These are phyloP conservation scores for Peronospora belbahrii DNA, from an alignment of 352 stramenopile species.

Conservation along the genomic window DNA sequence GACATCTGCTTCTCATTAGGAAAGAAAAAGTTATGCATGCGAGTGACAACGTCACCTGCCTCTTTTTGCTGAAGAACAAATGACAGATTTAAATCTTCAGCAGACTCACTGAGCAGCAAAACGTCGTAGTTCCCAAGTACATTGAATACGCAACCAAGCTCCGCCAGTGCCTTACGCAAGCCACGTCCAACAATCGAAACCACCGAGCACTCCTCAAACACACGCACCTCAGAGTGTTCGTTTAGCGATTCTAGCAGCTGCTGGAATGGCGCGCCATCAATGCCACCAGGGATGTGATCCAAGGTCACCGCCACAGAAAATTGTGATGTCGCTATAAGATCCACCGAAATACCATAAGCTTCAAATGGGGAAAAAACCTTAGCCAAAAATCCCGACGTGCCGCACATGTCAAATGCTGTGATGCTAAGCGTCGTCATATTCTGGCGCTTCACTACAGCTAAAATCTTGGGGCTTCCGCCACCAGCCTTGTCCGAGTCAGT, in stretches of 20 bases:
- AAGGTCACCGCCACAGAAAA: slow-evolving; percentile 86
- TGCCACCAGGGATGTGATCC: slow-evolving; percentile 78
- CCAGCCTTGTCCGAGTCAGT: slow-evolving; percentile 20
- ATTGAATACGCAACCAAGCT: slow-evolving; percentile 80
- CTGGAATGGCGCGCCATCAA: slow-evolving; percentile 61
- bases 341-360: slow-evolving; percentile 77
- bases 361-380: slow-evolving; percentile 85
- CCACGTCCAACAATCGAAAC: slow-evolving; percentile 82
- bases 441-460: slow-evolving; percentile 78
- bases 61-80: slow-evolving; percentile 82
- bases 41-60: slow-evolving; percentile 67
- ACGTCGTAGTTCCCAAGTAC: slow-evolving; percentile 81
- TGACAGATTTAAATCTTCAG: slow-evolving; percentile 86
- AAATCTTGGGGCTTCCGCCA: slow-evolving; percentile 63
- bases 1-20: slow-evolving; percentile 10
- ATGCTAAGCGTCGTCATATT: slow-evolving; percentile 87
- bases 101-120: slow-evolving; percentile 76
- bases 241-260: slow-evolving; percentile 58
- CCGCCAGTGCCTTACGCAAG: slow-evolving; percentile 71
- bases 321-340: slow-evolving; percentile 85
- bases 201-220: slow-evolving; percentile 75
- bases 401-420: slow-evolving; percentile 82
- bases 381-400: slow-evolving; percentile 76
- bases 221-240: slow-evolving; percentile 62
- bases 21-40: slow-evolving; percentile 81